Evolutionary conservation across 495 filamentous ascomycete genomes (phyloP), one percentile per base, ranked within the genome.

Genomic region (Massariosphaeria phaeospora): DNA sequence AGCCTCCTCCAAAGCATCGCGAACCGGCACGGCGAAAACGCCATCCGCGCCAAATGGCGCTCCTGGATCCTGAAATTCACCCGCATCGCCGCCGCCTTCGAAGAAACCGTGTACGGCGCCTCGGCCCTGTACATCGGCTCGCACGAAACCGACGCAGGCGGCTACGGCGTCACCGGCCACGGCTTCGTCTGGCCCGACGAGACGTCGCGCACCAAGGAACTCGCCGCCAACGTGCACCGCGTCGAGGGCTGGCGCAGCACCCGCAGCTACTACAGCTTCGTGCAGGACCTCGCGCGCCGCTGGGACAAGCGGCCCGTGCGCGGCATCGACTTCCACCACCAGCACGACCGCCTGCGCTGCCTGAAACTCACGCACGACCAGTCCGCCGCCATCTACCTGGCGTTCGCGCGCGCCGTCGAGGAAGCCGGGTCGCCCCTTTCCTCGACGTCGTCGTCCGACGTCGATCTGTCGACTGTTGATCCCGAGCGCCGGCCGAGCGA

Each of bases 241-340:
- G 95, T 99, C 38, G 94, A 97, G 67, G 93, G 90, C 33, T 99
- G 93, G 93, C 78, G 94, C 48, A 89, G 85, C 47, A 97, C 93
- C 1, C 77, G 93, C 55, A 94, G 87, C 59, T 99, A 97, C 65
- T 95, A 94, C 69, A 88, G 84, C 35, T 96, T 89, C 67, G 91
- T 95, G 57, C 89, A 94, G 72, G 93, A 85, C 58, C 76, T 82
- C 4, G 80, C 79, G 3, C 75, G 79, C 42, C 70, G 80, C 45
- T 86, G 84, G 66, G 78, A 72, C 8, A 71, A 84, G 18, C 79
- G 85, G 23, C 89, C 90, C 2, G 81, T 96, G 45, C 87, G 91
- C 55, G 78, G 81, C 17, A 76, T 96, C 24, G 93, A 98, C 66
- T 73, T 99, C 3, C 80, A 86, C 38, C 89, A 97, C 62, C 89